phyloP scores from a whole-genome alignment of 768 basidiomycete species.

The Mycena alexandri region DNA sequence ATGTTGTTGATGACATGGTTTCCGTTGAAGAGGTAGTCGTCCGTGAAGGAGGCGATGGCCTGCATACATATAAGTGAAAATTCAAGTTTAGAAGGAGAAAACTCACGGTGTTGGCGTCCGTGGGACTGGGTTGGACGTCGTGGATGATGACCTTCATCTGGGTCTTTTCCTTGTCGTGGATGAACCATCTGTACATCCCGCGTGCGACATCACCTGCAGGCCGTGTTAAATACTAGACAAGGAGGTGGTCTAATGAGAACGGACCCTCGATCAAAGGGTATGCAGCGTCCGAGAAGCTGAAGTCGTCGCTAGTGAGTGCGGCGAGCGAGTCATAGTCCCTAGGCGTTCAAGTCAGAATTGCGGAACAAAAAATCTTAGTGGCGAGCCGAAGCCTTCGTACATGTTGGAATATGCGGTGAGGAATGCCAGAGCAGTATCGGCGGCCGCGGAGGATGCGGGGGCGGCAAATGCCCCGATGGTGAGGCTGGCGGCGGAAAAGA shows the following conservation, averaged over 20 bases:
- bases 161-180: conserved; percentile 19
- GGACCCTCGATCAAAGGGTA: conserved; percentile 18
- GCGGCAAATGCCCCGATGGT: neutral
- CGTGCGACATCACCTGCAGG: conserved; percentile 17
- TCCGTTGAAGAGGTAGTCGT: conserved; percentile 26
- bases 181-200: conserved; percentile 27
- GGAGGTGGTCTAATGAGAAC: neutral
- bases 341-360: neutral
- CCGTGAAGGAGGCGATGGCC: conserved; percentile 25
- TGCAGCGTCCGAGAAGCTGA: conserved; percentile 16
- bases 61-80: neutral
- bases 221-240: neutral
- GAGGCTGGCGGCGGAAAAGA: conserved; percentile 4
- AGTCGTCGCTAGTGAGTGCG: conserved; percentile 20
- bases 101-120: conserved; percentile 7
- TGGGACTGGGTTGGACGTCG: conserved; percentile 16
- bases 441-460: conserved; percentile 5
- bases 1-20: conserved; percentile 27
- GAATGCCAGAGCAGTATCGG: conserved; percentile 16
- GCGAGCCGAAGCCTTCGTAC: neutral
- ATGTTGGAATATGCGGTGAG: conserved; percentile 26
- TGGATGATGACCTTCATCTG: conserved; percentile 28
- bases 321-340: conserved; percentile 17
- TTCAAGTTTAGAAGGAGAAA: neutral
- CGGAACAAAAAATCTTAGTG: no score